Evolutionary conservation across 306 rosid species (phyloP), one percentile per base, ranked within the genome.

Genomic region (Pyrus bretschneideri): DNA sequence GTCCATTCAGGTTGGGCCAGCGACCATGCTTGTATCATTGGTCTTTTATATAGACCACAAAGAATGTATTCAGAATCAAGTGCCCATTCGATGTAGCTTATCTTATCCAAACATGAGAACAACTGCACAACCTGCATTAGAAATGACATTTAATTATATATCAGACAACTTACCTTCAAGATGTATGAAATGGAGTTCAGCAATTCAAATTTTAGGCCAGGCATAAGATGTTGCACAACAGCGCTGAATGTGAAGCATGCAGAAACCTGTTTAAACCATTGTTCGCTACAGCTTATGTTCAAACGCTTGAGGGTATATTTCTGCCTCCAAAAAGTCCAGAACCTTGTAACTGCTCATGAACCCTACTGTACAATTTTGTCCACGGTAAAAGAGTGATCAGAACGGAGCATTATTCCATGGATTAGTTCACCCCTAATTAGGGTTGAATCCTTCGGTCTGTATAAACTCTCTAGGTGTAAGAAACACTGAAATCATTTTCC

Each of bases 1-100:
- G 99, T 95, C 97, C 99, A 92, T 84, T 95, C 99, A 12, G 99
- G 97, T 84, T 95, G 97, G 67, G 89, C 84, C 80, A 95, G 78
- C 11, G 98, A 95, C 98, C 98, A 95, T 66, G 98, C 98, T 72
- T 95, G 98, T 84, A 95, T 95, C 97, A 95, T 90, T 30, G 97
- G 93, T 79, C 88, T 89, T 88, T 88, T 92, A 79, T 87, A 89
- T 52, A 95, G 87, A 84, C 98, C 98, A 81, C 98, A 95, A 68
- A 95, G 98, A 83, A 95, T 95, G 78, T 95, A 95, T 79, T 92
- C 98, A 21, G 98, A 95, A 88, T 95, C 98, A 57, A 85, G 88
- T 38, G 98, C 97, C 98, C 98, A 95, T 87, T 95, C 98, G 35
- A 95, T 92, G 80, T 92, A 95, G 89, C 96, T 92, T 84, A 95